Evolutionary conservation across 2,329 filamentous ascomycete species (phyloP).

Genomic region (Penicillium sp.): DNA sequence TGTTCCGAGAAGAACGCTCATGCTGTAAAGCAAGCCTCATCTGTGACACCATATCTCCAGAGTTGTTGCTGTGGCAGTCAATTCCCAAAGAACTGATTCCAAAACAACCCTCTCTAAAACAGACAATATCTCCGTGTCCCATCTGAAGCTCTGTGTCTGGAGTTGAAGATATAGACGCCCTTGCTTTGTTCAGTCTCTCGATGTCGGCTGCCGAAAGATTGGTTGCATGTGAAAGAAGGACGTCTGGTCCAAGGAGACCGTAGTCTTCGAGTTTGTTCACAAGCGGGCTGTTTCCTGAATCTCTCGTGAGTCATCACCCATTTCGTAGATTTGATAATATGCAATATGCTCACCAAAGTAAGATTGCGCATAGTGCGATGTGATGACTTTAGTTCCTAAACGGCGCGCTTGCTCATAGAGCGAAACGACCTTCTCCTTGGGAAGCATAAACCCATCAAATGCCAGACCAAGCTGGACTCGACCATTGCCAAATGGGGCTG

Average conservation of each 20-base stretch:
- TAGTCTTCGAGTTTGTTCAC: constrained; percentile 19
- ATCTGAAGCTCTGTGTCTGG: constrained; percentile 36
- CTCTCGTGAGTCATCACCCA: not conserved
- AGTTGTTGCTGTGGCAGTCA: constrained; percentile 36
- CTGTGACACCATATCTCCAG: constrained; percentile 28
- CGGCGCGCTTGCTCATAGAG: constrained; percentile 20
- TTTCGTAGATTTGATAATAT: not conserved
- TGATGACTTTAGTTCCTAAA: constrained; percentile 27
- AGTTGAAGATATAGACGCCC: constrained; percentile 28
- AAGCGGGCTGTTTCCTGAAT: not conserved
- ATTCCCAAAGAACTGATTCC: constrained; percentile 29
- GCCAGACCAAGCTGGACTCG: constrained; percentile 31
- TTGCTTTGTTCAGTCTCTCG: constrained; percentile 17
- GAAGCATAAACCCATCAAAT: constrained; percentile 30
- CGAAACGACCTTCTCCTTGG: constrained; percentile 25
- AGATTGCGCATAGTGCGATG: constrained; percentile 25
- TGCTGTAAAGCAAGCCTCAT: constrained; percentile 30
- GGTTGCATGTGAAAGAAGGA: constrained; percentile 29
- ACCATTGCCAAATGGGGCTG: constrained; percentile 26
- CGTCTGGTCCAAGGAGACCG: constrained; percentile 19
- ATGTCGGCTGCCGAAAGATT: constrained; percentile 20
- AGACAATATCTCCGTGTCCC: constrained; percentile 30
- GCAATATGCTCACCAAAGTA: constrained; percentile 7
- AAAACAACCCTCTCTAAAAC: constrained; percentile 20
- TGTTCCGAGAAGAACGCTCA: constrained; percentile 21